A percentile compares a stretch with the other conserved stretches of the same genome.
These are phyloP conservation scores for Metschnikowia continentalis DNA, from an alignment of 805 yeast genomes.

Conservation along the genomic window DNA sequence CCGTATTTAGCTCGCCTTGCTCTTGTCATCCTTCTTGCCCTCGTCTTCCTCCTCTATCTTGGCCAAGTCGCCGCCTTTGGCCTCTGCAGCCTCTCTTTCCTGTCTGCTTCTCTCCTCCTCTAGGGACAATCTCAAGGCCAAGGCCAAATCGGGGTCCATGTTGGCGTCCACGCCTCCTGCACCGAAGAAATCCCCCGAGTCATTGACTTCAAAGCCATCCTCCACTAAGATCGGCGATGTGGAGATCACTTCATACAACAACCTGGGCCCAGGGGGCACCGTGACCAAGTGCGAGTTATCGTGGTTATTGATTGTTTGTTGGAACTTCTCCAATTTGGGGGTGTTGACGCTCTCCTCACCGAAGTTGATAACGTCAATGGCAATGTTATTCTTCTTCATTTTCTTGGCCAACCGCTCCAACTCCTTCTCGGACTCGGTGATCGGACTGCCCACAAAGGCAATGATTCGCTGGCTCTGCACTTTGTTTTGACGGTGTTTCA, in stretches of 20 bases:
- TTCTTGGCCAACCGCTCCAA: slow-evolving; percentile 82
- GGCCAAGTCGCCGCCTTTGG: slow-evolving; percentile 22
- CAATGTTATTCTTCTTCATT: slow-evolving; percentile 88
- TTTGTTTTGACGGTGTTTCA: slow-evolving; percentile 94
- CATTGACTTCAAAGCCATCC: slow-evolving; percentile 53
- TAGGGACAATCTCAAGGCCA: slow-evolving; percentile 88
- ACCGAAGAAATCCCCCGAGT: slow-evolving; percentile 30
- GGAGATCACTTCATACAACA: slow-evolving; percentile 76
- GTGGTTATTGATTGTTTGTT: slow-evolving; percentile 67
- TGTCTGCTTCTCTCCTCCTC: slow-evolving; percentile 95
- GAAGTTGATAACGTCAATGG: slow-evolving; percentile 84
- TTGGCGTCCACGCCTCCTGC: slow-evolving; percentile 65
- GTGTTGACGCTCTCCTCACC: slow-evolving; percentile 85
- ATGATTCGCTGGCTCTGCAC: slow-evolving; percentile 87
- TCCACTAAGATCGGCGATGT: slow-evolving; percentile 69
- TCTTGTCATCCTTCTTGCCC: slow-evolving; percentile 15
- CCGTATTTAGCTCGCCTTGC: background rate
- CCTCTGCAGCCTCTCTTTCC: slow-evolving; percentile 57
- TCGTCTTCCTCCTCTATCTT: slow-evolving; percentile 29
- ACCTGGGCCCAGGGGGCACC: slow-evolving; percentile 81
- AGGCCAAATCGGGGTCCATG: slow-evolving; percentile 94
- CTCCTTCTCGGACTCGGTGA: slow-evolving; percentile 62
- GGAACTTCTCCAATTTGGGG: slow-evolving; percentile 72
- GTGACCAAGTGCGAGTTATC: slow-evolving; percentile 80
- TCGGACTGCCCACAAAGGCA: slow-evolving; percentile 85